Evolutionary conservation across 345 rosid species (phyloP), one percentile per base, ranked within the genome.

Genomic region (Eutrema yunnanense): DNA sequence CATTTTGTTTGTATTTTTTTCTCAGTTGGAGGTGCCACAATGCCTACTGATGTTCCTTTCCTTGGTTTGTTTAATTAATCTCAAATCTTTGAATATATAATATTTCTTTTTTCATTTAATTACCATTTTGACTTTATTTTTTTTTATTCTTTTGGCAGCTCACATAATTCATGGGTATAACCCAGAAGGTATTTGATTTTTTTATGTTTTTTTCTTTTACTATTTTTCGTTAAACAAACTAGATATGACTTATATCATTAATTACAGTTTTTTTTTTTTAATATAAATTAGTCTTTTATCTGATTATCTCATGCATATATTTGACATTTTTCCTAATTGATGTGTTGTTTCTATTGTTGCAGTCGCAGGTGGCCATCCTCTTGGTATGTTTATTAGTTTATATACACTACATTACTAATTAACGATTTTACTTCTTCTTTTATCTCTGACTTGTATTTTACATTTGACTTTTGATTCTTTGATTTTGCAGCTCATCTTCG

Each of bases 161-260:
- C 22, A 12, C 54, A 16, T 55, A 19, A 68, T 32, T 43, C 5
- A 59, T 55, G 72, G 72, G 2, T 54, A 55, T 55, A 55, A 68
- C 44, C 73, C 73, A 11, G 44, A 55, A 68, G 73, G 64, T 68
- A 68, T 56, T 46, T 22, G 30, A 46, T 32, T 60, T 16, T 16
- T 62, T 34, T 55, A 2, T 26, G 27, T 9, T 3, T 9, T 26
- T 26, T 26, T 5, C 1, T 27, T 11, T n/a, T n/a, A 44, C 14
- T 46, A 46, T 46, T 12, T 53, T 2, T 6, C 1, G 8, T 1
- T 12, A 30, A 53, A 9, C 26, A 48, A 19, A 48, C 8, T 3
- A 8, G 14, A 48, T 42, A 42, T 5, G 30, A 26, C 27, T 62
- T 43, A 5, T 16, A 0, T 29, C 53, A 5, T 14, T 7, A 41